Conservation (phyloP, 139 green algal genomes). For the Volvox africanus region DNA sequence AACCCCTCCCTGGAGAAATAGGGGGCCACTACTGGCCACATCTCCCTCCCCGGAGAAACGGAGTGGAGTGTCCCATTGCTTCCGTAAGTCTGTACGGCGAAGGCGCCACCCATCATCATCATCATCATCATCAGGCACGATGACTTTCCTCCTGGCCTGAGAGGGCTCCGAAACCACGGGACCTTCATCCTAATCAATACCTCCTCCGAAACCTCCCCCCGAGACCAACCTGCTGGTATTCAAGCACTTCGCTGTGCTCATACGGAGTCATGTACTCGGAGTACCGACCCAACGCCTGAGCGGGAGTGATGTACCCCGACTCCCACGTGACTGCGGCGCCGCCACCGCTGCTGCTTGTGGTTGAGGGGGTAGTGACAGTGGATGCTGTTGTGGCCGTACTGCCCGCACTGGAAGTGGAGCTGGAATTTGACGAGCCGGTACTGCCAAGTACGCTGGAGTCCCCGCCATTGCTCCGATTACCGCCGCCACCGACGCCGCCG, state of each 20-base stretch:
- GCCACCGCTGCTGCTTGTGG: not conserved
- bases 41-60: too few relatives aligned
- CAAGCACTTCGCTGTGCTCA: conserved; percentile 88
- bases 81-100: too few relatives aligned
- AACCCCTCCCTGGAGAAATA: too few relatives aligned
- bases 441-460: not conserved
- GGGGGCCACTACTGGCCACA: too few relatives aligned
- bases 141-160: too few relatives aligned
- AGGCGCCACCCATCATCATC: too few relatives aligned
- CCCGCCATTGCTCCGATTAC: not conserved
- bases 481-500: not conserved
- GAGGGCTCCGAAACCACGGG: too few relatives aligned
- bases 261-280: conserved; percentile 78
- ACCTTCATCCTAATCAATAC: too few relatives aligned
- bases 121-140: too few relatives aligned
- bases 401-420: not conserved
- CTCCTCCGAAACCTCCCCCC: not conserved
- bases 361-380: not conserved
- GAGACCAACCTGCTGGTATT: conserved; percentile 72
- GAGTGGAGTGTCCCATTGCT: too few relatives aligned
- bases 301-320: conserved; percentile 61
- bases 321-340: conserved; percentile 53
- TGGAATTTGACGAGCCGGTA: not conserved
- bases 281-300: conserved; percentile 72
- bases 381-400: not conserved